Percentiles rank a stretch among this genome's conserved stretches.
phyloP scores from a whole-genome alignment of 1,284 basidiomycete genomes.

The Ustilago xerochloae region DNA sequence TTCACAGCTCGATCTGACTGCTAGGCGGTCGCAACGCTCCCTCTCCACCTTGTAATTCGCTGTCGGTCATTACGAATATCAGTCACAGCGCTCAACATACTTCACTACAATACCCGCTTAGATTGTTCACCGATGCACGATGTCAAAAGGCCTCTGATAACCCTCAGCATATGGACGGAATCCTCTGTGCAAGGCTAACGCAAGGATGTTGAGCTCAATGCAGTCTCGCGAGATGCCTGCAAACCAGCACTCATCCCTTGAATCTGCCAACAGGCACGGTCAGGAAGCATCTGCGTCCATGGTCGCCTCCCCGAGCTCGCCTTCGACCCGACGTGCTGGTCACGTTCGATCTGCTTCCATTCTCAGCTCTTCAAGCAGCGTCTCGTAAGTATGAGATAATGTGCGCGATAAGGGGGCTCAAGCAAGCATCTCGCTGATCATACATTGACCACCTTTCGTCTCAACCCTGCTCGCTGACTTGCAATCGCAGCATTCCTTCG shows the following conservation, averaged over 20 bases:
- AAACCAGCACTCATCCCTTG: neutral
- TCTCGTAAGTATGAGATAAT: constrained; percentile 30
- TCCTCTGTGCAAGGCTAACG: neutral
- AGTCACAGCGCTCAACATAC: too few relatives aligned
- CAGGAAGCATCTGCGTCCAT: neutral
- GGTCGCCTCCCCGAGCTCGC: neutral
- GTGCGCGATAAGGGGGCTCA: too few relatives aligned
- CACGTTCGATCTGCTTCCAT: constrained; percentile 40
- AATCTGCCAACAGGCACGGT: neutral
- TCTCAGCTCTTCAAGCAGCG: constrained; percentile 43
- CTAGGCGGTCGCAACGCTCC: too few relatives aligned
- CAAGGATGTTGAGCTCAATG: constrained; percentile 8
- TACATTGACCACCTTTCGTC: neutral
- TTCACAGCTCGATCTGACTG: too few relatives aligned
- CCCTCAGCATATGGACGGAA: too few relatives aligned
- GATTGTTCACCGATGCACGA: neutral
- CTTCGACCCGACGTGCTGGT: constrained; percentile 17
- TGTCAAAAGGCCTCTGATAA: too few relatives aligned
- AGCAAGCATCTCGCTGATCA: neutral
- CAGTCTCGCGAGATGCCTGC: constrained; percentile 3
- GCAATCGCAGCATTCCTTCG: constrained; percentile 33
- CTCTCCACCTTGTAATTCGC: too few relatives aligned
- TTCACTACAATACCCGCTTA: too few relatives aligned
- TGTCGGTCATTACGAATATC: too few relatives aligned
- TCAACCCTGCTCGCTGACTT: neutral